Conservation (phyloP, 805 yeast genomes). For the Ogataea sp. region DNA sequence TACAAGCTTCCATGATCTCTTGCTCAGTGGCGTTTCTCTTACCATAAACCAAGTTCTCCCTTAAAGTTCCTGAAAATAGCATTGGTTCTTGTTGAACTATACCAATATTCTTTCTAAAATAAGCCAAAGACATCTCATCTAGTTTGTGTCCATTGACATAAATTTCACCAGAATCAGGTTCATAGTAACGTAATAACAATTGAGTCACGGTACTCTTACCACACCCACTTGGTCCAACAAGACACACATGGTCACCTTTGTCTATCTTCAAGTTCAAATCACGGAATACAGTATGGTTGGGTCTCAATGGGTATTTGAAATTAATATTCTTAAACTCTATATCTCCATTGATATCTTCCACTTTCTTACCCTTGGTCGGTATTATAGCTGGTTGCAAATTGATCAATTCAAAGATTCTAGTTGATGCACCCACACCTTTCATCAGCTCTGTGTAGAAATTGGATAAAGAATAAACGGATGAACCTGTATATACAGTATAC, state of each 20-base stretch:
- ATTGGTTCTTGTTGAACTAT: constrained; percentile 92
- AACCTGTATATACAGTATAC: constrained; percentile 91
- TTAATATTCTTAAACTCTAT: constrained; percentile 55
- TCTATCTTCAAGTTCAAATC: constrained; percentile 51
- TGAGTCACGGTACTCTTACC: constrained; percentile 89
- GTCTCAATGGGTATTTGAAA: constrained; percentile 82
- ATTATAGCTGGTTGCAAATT: constrained; percentile 69
- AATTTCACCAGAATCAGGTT: constrained; percentile 60
- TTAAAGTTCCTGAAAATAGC: constrained; percentile 75
- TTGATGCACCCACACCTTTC: constrained; percentile 97
- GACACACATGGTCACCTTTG: constrained; percentile 83
- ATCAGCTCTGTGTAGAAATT: constrained; percentile 88
- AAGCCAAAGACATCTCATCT: constrained; percentile 57
- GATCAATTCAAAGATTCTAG: constrained; percentile 79
- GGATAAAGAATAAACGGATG: constrained; percentile 86
- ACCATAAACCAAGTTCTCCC: constrained; percentile 80
- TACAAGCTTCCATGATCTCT: constrained; percentile 52
- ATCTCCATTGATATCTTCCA: constrained; percentile 36
- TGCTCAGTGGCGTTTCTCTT: constrained; percentile 49
- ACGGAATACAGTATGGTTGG: constrained; percentile 57
- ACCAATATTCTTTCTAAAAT: constrained; percentile 70
- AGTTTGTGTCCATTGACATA: constrained; percentile 58
- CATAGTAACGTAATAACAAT: constrained; percentile 74
- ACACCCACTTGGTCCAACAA: constrained; percentile 96
- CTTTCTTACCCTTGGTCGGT: constrained; percentile 52